Percentiles rank a stretch among this genome's conserved stretches.
Evolutionary conservation across 2,329 filamentous ascomycete genomes (phyloP).

Genomic region (Penicillium sp.): DNA sequence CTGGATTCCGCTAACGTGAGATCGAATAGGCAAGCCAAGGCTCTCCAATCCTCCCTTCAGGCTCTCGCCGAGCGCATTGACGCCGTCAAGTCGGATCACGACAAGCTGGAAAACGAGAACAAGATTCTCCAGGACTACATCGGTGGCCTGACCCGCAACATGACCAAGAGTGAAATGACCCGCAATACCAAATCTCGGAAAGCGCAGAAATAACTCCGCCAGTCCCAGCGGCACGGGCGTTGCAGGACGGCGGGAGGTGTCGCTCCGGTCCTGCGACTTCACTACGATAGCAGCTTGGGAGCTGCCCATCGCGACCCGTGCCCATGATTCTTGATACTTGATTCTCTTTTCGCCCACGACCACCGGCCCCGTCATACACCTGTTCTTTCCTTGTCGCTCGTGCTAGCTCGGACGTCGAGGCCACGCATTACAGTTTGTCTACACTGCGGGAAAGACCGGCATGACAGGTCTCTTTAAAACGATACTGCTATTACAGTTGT

Average conservation of each 20-base stretch:
- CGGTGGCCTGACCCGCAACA: constrained; percentile 81
- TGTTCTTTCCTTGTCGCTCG: neutral
- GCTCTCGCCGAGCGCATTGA: constrained; percentile 92
- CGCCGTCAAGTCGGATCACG: constrained; percentile 86
- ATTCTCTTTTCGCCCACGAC: neutral
- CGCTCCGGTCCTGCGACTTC: constrained; percentile 8
- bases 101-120: constrained; percentile 95
- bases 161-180: constrained; percentile 54
- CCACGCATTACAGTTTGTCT: neutral
- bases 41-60: constrained; percentile 80
- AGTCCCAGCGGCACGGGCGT: constrained; percentile 5
- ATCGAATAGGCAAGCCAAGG: constrained; percentile 69
- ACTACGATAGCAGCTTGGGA: neutral
- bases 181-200: constrained; percentile 51
- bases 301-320: neutral
- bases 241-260: constrained; percentile 10
- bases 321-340: neutral
- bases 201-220: constrained; percentile 33
- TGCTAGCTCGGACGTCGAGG: neutral
- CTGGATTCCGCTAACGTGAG: neutral
- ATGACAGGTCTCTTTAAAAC: neutral
- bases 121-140: constrained; percentile 98
- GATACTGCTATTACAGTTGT: constrained; percentile 4
- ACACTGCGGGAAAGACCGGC: neutral
- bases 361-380: neutral